Conservation (phyloP, 129 eudicot genomes). For the Apium graveolens region DNA sequence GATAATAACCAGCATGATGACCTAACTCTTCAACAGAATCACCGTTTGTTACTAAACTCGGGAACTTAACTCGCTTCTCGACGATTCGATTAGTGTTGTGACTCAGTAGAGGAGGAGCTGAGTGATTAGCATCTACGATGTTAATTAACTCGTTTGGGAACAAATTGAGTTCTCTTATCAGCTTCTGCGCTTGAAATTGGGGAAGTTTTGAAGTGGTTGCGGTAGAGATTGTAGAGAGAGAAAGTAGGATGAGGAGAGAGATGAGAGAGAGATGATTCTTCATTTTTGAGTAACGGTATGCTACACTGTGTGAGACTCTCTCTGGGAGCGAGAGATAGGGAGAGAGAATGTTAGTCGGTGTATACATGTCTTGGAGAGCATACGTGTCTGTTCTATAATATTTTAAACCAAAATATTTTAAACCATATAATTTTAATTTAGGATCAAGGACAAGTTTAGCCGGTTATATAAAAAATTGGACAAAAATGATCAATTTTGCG, state of each 20-base stretch:
- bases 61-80: conserved; percentile 59
- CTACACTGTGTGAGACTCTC: neutral
- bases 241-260: conserved; percentile 25
- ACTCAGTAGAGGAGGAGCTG: conserved; percentile 5
- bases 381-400: too few relatives aligned
- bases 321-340: neutral
- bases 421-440: too few relatives aligned
- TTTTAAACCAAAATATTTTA: too few relatives aligned
- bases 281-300: neutral
- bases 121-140: conserved; percentile 30
- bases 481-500: too few relatives aligned
- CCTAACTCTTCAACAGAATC: conserved; percentile 55
- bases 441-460: too few relatives aligned
- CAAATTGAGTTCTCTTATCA: conserved; percentile 62
- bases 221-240: conserved; percentile 15
- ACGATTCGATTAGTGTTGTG: conserved; percentile 30
- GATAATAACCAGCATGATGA: conserved; percentile 88
- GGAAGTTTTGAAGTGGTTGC: conserved; percentile 25
- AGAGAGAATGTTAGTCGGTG: neutral
- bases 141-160: conserved; percentile 56
- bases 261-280: conserved; percentile 16
- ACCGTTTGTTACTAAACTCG: conserved; percentile 24
- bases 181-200: conserved; percentile 34
- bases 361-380: neutral
- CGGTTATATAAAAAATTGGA: too few relatives aligned